Evolutionary conservation across 2,329 filamentous ascomycete genomes (phyloP), one percentile per base, ranked within the genome.

Genomic region (Elsinoe ampelina): DNA sequence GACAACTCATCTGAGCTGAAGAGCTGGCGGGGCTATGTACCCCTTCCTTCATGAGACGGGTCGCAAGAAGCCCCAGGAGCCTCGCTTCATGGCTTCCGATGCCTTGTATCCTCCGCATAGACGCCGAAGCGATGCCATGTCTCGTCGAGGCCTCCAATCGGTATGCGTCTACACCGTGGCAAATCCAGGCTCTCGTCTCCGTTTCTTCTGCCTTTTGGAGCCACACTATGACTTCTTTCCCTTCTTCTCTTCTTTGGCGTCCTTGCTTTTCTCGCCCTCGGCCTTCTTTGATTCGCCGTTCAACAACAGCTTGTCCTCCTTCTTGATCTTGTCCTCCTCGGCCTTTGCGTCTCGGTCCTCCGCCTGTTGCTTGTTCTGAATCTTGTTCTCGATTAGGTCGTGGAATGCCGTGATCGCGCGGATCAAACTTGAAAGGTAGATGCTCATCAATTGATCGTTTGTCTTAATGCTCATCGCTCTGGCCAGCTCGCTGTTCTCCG

Each of bases 361-460:
- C 68, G 95, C 87, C 71, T 95, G 89, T 74, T 97, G 91, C 71
- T 92, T 83, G 75, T 98, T 98, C 77, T 97, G 92, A 64, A 97
- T 96, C 81, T 98, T 98, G 79, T 98, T 98, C 78, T 98, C 93
- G 63, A 98, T 98, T 64, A 98, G 76, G 70, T 98, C 93, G 72
- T 98, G 93, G 85, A 97, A 98, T 6, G 93, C 93, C 11, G 93
- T 97, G 68, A 98, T 98, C 58, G 93, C 93, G 60, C 93, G 83
- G 73, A 98, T 97, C 77, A 97, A 77, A 76, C 89, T 95, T 75
- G 89, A 95, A 56, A 98, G 80, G 73, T 98, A 98, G 71, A 98
- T 97, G 54, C 91, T 84, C 88, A 98, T 96, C 62, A 98, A 82
- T 76, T 98, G 93, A 72, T 98, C 93, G 69, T 98, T 98, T 58